Evolutionary conservation across 73 alveolate genomes (phyloP).

Genomic region (Halteria grandinella): DNA sequence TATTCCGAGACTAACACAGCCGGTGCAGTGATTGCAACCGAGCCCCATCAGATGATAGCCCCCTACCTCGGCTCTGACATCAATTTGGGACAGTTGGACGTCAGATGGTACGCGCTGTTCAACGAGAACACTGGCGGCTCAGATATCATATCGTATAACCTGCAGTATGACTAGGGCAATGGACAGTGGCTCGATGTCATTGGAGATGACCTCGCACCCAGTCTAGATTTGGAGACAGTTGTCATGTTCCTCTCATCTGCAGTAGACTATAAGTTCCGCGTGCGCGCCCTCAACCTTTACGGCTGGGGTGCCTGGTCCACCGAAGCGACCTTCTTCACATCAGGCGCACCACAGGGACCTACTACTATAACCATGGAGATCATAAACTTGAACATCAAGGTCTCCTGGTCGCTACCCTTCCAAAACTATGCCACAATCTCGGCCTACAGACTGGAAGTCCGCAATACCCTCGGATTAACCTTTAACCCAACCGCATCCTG

Average conservation of each 20-base stretch:
- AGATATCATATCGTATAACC: not conserved
- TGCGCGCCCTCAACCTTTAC: slow-evolving; percentile 20
- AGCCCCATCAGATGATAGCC: not conserved
- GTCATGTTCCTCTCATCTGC: not conserved
- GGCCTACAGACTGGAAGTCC: not conserved
- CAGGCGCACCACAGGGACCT: not conserved
- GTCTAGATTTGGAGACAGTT: not conserved
- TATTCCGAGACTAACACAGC: slow-evolving; percentile 11
- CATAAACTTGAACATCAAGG: not conserved
- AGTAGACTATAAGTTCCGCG: not conserved
- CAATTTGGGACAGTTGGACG: no score
- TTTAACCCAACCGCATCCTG: slow-evolving; percentile 23
- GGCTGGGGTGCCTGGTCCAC: slow-evolving; percentile 28
- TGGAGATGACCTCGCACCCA: slow-evolving; percentile 25
- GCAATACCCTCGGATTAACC: no score
- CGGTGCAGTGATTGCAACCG: not conserved
- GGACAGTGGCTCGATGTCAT: not conserved
- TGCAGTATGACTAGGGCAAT: slow-evolving; percentile 45
- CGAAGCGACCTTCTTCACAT: not conserved
- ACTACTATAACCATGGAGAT: not conserved
- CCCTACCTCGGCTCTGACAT: no score
- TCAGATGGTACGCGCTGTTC: no score
- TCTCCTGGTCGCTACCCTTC: slow-evolving; percentile 10
- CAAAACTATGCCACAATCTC: slow-evolving; percentile 1
- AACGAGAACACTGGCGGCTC: slow-evolving; percentile 39